Conservation (phyloP, 306 rosid species). For the Astragalus membranaceus region DNA sequence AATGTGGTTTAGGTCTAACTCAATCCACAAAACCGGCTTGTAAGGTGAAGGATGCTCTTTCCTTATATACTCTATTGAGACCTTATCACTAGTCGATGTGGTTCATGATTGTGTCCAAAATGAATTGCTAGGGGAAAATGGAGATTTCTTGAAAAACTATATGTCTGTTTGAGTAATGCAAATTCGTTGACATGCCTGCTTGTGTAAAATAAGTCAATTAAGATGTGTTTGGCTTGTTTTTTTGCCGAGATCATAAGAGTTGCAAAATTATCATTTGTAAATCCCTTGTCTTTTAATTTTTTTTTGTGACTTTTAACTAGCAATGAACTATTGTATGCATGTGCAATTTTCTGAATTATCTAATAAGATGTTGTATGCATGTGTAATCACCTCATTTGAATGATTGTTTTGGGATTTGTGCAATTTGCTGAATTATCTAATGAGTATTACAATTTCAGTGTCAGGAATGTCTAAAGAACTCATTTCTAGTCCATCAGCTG, state of each 20-base stretch:
- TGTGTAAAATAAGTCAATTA: not conserved
- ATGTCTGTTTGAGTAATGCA: not conserved
- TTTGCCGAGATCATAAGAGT: not conserved
- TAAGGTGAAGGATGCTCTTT: too few species aligned
- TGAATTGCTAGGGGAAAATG: not conserved
- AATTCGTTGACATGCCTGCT: slow-evolving; percentile 3
- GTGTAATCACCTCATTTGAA: not conserved
- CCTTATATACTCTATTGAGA: too few species aligned
- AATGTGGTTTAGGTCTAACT: too few species aligned
- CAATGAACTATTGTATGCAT: too few species aligned
- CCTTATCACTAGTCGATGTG: too few species aligned
- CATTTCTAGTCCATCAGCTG: slow-evolving; percentile 29
- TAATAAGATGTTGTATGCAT: not conserved
- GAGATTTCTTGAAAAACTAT: not conserved
- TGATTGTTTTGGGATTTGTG: not conserved
- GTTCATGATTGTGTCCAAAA: not conserved
- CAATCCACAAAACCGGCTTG: too few species aligned
- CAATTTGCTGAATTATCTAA: slow-evolving; percentile 11
- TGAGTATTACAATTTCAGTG: slow-evolving; percentile 27
- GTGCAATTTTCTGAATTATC: too few species aligned
- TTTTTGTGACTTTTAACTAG: not conserved
- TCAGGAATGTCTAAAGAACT: slow-evolving; percentile 62
- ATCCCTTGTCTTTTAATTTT: not conserved
- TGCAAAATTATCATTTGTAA: not conserved
- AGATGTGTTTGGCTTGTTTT: not conserved